Evolutionary conservation across 805 yeast species (phyloP).

Genomic region (Candida ipomoeae): DNA sequence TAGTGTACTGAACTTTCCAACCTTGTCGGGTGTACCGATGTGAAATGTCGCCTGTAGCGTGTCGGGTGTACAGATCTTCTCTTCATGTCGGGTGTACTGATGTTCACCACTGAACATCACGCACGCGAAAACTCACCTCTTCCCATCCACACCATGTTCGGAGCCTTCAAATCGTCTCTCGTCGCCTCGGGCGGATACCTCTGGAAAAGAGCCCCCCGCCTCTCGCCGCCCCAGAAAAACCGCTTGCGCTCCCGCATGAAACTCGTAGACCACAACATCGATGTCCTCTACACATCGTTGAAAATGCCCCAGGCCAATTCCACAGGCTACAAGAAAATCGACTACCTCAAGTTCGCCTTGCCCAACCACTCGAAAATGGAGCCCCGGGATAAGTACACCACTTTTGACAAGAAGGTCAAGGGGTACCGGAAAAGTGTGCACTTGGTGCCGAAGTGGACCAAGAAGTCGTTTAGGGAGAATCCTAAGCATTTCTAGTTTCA

Average conservation of each 20-base stretch:
- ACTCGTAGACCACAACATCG: conserved; percentile 75
- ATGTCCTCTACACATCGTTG: conserved; percentile 47
- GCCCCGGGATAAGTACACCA: conserved; percentile 80
- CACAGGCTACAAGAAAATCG: conserved; percentile 36
- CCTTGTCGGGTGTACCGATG: no score
- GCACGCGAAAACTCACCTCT: no score
- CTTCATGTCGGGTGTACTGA: background rate
- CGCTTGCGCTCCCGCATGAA: conserved; percentile 82
- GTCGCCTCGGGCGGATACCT: conserved; percentile 67
- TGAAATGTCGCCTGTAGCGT: no score
- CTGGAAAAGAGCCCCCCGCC: conserved; percentile 48
- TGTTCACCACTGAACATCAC: no score
- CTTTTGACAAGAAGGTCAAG: conserved; percentile 67
- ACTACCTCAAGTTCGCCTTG: conserved; percentile 37
- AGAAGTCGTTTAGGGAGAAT: conserved; percentile 70
- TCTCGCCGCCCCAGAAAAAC: conserved; percentile 75
- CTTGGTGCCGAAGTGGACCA: conserved; percentile 89
- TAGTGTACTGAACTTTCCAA: no score
- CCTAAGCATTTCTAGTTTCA: conserved; percentile 72
- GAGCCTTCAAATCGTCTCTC: conserved; percentile 63
- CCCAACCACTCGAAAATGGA: conserved; percentile 83
- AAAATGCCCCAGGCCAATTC: conserved; percentile 25
- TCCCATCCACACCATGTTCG: conserved; percentile 45
- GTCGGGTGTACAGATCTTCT: no score
- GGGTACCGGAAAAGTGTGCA: conserved; percentile 88